These are phyloP conservation scores for Pythium utonaiense DNA, from an alignment of 352 stramenopile species.

Conservation along the genomic window DNA sequence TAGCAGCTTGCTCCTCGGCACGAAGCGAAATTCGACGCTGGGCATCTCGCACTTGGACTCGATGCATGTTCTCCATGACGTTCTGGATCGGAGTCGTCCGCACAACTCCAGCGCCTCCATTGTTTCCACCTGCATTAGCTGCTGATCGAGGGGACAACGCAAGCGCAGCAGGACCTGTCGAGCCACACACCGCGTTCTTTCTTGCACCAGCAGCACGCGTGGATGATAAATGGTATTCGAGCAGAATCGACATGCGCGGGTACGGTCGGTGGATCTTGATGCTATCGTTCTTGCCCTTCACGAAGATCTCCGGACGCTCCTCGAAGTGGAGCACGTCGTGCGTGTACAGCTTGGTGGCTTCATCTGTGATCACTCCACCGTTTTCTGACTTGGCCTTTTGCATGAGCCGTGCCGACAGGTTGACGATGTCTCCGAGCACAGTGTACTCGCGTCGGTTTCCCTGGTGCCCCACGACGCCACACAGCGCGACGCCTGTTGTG, in stretches of 20 bases:
- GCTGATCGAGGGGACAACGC: conserved; percentile 5
- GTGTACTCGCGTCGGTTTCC: conserved; percentile 92
- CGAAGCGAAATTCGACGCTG: conserved; percentile 58
- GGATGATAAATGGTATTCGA: conserved; percentile 68
- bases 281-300: conserved; percentile 92
- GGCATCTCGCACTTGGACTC: conserved; percentile 79
- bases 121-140: background rate
- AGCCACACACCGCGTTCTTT: conserved; percentile 26
- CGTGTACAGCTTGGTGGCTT: conserved; percentile 78
- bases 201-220: conserved; percentile 10
- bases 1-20: conserved; percentile 43
- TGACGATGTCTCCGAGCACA: conserved; percentile 93
- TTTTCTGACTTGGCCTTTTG: conserved; percentile 80
- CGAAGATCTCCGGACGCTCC: conserved; percentile 79
- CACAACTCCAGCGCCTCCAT: conserved; percentile 1
- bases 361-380: conserved; percentile 88
- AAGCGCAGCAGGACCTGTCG: conserved; percentile 2
- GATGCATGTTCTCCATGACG: conserved; percentile 85
- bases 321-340: conserved; percentile 89
- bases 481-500: conserved; percentile 90
- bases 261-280: conserved; percentile 88
- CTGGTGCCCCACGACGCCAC: conserved; percentile 89
- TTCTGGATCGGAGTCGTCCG: conserved; percentile 57
- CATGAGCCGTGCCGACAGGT: conserved; percentile 92
- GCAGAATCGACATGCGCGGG: conserved; percentile 78